Evolutionary conservation across 805 yeast genomes (phyloP), one percentile per base, ranked within the genome.

Genomic region (Yamadazyma olivae): DNA sequence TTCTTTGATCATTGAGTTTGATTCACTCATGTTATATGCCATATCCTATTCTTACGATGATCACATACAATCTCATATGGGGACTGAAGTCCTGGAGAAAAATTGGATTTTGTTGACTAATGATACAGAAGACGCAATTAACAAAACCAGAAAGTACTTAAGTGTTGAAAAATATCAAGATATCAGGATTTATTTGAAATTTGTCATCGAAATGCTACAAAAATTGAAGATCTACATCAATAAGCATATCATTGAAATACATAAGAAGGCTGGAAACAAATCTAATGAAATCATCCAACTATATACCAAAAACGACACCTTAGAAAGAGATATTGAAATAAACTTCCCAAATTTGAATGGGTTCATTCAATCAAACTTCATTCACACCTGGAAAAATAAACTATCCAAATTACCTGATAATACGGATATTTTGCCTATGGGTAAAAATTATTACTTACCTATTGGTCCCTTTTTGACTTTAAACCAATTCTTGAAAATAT

Each of bases 31-130:
- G 15, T 29, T 57, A 21, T 48, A 45, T 33, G 49, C 57, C 36
- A 49, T 61, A 2, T 43, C 64, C 0, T 53, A 49, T 38, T 62
- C 59, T 35, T 58, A 46, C 31, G 66, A 62, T 36, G 67, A 62
- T 26, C 46, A 55, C 26, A 50, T 57, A 34, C 59, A 57, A 41
- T 36, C 48, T 8, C 39, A 54, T 3, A 43, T 51, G 32, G 49
- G 45, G 15, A 51, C 54, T 4, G 40, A 52, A 21, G 60, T 63
- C 8, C 55, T 56, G 44, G 64, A 56, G 36, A 42, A 61, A 30
- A 45, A 50, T 27, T 63, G 69, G 69, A 54, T 50, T 24, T 39
- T 41, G 6, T 30, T 44, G 13, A 9, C 34, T 8, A 36, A 36
- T 23, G 64, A 59, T 19, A 46, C 56, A 6, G 30, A 39, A 5